Evolutionary conservation across 2,329 filamentous ascomycete genomes (phyloP).

Genomic region (Alternaria rosae): DNA sequence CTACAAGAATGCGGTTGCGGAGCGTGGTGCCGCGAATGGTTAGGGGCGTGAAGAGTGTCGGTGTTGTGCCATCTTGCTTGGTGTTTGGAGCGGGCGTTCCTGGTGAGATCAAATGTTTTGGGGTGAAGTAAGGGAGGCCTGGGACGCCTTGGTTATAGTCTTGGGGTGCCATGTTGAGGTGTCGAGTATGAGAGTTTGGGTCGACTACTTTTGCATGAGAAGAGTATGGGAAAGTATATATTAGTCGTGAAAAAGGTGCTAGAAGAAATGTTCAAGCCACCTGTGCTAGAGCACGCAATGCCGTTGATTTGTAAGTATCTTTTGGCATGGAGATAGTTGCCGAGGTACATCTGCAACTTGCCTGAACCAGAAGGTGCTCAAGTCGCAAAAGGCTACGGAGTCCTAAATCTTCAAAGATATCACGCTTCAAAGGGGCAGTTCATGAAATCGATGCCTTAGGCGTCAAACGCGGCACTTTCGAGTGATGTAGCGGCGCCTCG

Average conservation of each 20-base stretch:
- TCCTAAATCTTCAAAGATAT: background rate
- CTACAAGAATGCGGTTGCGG: conserved; percentile 48
- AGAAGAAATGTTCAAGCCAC: background rate
- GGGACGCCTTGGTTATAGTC: conserved; percentile 38
- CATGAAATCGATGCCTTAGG: background rate
- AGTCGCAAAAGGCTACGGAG: background rate
- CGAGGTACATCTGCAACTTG: conserved; percentile 18
- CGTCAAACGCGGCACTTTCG: background rate
- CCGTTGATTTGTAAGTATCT: conserved; percentile 24
- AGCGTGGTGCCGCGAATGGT: conserved; percentile 46
- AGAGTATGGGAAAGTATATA: background rate
- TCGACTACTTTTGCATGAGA: background rate
- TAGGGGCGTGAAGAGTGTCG: conserved; percentile 48
- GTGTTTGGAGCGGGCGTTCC: conserved; percentile 40
- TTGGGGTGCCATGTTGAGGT: conserved; percentile 31
- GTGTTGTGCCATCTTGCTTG: conserved; percentile 18
- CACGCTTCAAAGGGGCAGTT: background rate
- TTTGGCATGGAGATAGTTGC: conserved; percentile 2
- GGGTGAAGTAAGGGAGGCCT: conserved; percentile 55
- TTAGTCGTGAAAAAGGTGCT: background rate
- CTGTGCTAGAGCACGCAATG: conserved; percentile 2
- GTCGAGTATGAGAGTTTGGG: background rate
- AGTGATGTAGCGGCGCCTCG: too few relatives aligned
- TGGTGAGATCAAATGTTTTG: conserved; percentile 52
- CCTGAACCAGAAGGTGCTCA: background rate